Conservation (phyloP, 805 yeast species). For the Saccharomycopsis fibuligera region DNA sequence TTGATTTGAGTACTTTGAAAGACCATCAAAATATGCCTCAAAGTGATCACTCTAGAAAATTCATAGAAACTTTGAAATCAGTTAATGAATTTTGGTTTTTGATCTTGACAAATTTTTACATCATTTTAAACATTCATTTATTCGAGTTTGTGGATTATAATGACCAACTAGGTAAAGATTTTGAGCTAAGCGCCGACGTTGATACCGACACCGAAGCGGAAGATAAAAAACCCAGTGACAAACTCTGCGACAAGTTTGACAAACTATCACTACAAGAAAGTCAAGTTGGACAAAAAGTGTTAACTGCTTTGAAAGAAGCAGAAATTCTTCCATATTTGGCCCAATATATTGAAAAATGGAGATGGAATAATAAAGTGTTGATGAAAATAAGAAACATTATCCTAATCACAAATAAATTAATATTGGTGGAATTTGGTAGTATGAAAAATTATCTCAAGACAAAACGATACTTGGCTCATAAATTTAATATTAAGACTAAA, state of each 20-base stretch:
- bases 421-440: constrained; percentile 61
- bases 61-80: constrained; percentile 9
- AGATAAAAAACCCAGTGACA: neutral
- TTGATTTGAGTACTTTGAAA: neutral
- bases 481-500: constrained; percentile 31
- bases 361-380: constrained; percentile 42
- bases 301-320: constrained; percentile 25
- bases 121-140: constrained; percentile 9
- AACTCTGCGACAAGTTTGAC: neutral
- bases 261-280: neutral
- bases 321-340: constrained; percentile 41
- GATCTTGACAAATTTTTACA: constrained; percentile 12
- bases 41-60: constrained; percentile 3
- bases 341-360: constrained; percentile 56
- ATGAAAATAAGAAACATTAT: constrained; percentile 54
- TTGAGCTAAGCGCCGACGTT: neutral
- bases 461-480: constrained; percentile 40
- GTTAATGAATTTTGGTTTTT: constrained; percentile 19
- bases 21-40: neutral
- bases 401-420: constrained; percentile 44
- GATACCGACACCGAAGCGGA: constrained; percentile 3
- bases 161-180: neutral
- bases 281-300: constrained; percentile 1
- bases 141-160: constrained; percentile 9
- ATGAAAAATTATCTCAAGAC: constrained; percentile 33